Conservation (phyloP, 1,284 basidiomycete species). For the Sporisorium sorghi region DNA sequence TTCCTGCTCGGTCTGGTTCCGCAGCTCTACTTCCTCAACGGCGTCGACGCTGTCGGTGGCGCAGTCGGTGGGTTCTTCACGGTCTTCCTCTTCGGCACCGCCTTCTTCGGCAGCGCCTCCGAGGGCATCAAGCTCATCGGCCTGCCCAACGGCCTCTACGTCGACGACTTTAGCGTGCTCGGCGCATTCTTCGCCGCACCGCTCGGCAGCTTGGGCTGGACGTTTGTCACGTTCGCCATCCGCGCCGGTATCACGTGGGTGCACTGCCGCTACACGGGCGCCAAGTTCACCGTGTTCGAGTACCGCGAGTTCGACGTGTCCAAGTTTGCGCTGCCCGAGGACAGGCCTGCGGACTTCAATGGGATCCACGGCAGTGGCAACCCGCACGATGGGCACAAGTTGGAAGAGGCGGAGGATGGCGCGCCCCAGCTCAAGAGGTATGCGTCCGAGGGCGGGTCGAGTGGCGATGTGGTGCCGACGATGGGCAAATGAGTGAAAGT, state of each 20-base stretch:
- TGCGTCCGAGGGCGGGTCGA: slow-evolving; percentile 11
- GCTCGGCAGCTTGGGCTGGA: slow-evolving; percentile 62
- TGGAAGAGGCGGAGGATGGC: slow-evolving; percentile 20
- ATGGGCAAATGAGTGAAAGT: background rate
- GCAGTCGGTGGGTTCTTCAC: slow-evolving; percentile 69
- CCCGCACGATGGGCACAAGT: slow-evolving; percentile 54
- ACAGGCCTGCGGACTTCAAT: slow-evolving; percentile 53
- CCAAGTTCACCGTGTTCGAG: slow-evolving; percentile 52
- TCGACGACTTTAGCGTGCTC: slow-evolving; percentile 65
- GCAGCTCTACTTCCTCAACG: slow-evolving; percentile 64
- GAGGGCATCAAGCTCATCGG: slow-evolving; percentile 60
- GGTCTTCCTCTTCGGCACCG: slow-evolving; percentile 66
- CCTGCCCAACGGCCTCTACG: slow-evolving; percentile 65
- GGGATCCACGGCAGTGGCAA: slow-evolving; percentile 56
- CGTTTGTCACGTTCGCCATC: slow-evolving; percentile 55
- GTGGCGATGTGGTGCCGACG: background rate
- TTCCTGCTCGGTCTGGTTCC: slow-evolving; percentile 65
- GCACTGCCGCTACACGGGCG: slow-evolving; percentile 41
- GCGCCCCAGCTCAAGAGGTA: slow-evolving; percentile 4
- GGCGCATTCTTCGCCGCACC: slow-evolving; percentile 68
- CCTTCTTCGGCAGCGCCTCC: slow-evolving; percentile 61
- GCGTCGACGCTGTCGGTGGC: slow-evolving; percentile 66
- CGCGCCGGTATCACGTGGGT: slow-evolving; percentile 44
- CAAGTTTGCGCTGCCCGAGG: slow-evolving; percentile 58
- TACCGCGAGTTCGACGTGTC: slow-evolving; percentile 47